A percentile compares a stretch with the other conserved stretches of the same genome.
Evolutionary conservation across 371 early-diverging fungal species (phyloP).

Genomic region (Mucor velutinosus): DNA sequence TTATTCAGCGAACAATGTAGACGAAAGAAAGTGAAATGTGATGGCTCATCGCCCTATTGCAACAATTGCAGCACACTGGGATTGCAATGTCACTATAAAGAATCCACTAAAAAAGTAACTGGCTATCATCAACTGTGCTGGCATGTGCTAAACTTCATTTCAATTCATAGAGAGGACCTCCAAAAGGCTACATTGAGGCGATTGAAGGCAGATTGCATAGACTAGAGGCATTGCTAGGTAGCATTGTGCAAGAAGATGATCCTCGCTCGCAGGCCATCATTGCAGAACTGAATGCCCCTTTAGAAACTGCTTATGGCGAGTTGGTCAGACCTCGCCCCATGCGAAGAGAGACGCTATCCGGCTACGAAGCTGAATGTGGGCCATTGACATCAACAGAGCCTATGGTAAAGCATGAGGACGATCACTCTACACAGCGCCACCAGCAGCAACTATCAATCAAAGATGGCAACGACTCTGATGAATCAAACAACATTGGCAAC

Average conservation of each 20-base stretch:
- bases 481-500: constrained; percentile 16
- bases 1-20: constrained; percentile 56
- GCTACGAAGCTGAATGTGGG: constrained; percentile 24
- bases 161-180: constrained; percentile 57
- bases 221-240: constrained; percentile 64
- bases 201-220: constrained; percentile 70
- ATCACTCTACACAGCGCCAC: background rate
- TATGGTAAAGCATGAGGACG: background rate
- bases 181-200: constrained; percentile 76
- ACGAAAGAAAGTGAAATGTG: constrained; percentile 68
- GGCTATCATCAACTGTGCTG: background rate
- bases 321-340: constrained; percentile 37
- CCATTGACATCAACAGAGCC: constrained; percentile 11
- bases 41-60: constrained; percentile 54
- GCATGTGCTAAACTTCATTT: background rate
- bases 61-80: constrained; percentile 36
- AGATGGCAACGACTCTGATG: constrained; percentile 3
- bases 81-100: constrained; percentile 42
- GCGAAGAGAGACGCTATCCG: constrained; percentile 23
- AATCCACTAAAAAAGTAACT: constrained; percentile 45
- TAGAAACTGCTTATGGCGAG: constrained; percentile 49
- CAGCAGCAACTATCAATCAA: background rate
- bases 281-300: constrained; percentile 58
- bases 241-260: constrained; percentile 59
- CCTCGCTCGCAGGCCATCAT: constrained; percentile 60